Evolutionary conservation across 2,329 filamentous ascomycete species (phyloP), one percentile per base, ranked within the genome.

Genomic region (Alternaria longipes): DNA sequence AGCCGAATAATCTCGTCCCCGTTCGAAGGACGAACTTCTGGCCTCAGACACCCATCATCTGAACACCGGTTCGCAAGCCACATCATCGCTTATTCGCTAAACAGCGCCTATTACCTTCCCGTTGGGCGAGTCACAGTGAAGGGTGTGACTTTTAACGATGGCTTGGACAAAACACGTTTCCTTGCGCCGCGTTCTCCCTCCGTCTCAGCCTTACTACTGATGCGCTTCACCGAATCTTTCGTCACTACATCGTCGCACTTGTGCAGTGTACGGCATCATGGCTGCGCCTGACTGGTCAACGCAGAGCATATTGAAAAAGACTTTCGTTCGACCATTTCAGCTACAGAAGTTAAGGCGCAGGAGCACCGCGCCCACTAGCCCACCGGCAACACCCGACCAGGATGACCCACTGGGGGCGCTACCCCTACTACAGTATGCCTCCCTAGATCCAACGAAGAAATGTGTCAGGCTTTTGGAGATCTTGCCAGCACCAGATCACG

Each of bases 401-500:
- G 44, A 54, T 16, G 36, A 44, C 8, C 40, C 47, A 46, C 16
- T 47, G 24, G 20, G 32, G 5, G 16, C 32, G 0, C 24, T 59
- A 16, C 51, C 59, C 1, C 14, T 32, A 8, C 28, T 65, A 5
- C 54, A 65, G 18, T 63, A 65, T 50, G 46, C 28, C 18, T 18
- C 54, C 38, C 38, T 65, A 18, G 63, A 60, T 28, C 24, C 60
- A 26, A 40, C 18, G 1, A 56, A 46, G 24, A 65, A 63, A 44
- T 52, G 30, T 4, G 41, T 65, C 9, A 58, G 63, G 49, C 56
- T 65, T n/a, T 6, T 65, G 9, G 50, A 63, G 7, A 54, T 65
- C 14, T 18, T 56, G 4, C 60, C 47, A 8, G 63, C 49, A 12
- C 56, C 51, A 16, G 54, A 60, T 4, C 45, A 55, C 4, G 56